A percentile compares a stretch with the other conserved stretches of the same genome.
These are phyloP conservation scores for Neurospora crassa DNA, from an alignment of 2,329 filamentous ascomycete genomes.

Conservation along the genomic window DNA sequence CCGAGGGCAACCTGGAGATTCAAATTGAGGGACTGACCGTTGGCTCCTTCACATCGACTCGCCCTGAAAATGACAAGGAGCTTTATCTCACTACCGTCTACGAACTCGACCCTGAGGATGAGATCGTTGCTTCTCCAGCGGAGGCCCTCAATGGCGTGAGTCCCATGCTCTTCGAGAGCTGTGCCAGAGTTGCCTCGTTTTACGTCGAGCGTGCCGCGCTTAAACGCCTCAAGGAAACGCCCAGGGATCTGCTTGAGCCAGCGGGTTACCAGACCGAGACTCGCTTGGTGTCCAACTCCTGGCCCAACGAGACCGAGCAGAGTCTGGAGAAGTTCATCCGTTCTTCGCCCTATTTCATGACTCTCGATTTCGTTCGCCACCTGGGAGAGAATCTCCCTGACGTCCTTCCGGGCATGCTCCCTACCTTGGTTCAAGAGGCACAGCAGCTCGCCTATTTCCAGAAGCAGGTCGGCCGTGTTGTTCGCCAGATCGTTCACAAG, in stretches of 20 bases:
- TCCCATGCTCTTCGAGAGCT: slow-evolving; percentile 25
- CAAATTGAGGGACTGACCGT: slow-evolving; percentile 25
- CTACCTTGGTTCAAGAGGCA: slow-evolving; percentile 22
- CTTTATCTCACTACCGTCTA: slow-evolving; percentile 26
- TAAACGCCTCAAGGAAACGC: background rate
- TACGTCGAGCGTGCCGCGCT: slow-evolving; percentile 14
- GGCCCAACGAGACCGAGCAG: slow-evolving; percentile 20
- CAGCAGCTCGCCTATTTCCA: slow-evolving; percentile 23
- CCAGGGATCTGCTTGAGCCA: background rate
- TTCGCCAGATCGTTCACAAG: slow-evolving; percentile 29
- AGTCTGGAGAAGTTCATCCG: slow-evolving; percentile 23
- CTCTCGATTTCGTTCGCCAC: slow-evolving; percentile 22
- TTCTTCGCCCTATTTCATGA: slow-evolving; percentile 22
- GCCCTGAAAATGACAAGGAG: slow-evolving; percentile 24
- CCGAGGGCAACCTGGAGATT: slow-evolving; percentile 22
- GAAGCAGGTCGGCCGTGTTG: slow-evolving; percentile 24
- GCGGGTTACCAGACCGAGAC: background rate
- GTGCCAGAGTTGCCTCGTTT: slow-evolving; percentile 26
- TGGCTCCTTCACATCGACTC: slow-evolving; percentile 22
- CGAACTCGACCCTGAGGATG: slow-evolving; percentile 32
- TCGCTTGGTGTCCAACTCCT: slow-evolving; percentile 9
- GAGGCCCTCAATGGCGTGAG: slow-evolving; percentile 5
- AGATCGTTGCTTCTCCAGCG: slow-evolving; percentile 20
- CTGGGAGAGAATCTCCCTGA: slow-evolving; percentile 18
- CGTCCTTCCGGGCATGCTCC: slow-evolving; percentile 17